Evolutionary conservation across 2,329 filamentous ascomycete genomes (phyloP), one percentile per base, ranked within the genome.

Genomic region (Endothia cerciana): DNA sequence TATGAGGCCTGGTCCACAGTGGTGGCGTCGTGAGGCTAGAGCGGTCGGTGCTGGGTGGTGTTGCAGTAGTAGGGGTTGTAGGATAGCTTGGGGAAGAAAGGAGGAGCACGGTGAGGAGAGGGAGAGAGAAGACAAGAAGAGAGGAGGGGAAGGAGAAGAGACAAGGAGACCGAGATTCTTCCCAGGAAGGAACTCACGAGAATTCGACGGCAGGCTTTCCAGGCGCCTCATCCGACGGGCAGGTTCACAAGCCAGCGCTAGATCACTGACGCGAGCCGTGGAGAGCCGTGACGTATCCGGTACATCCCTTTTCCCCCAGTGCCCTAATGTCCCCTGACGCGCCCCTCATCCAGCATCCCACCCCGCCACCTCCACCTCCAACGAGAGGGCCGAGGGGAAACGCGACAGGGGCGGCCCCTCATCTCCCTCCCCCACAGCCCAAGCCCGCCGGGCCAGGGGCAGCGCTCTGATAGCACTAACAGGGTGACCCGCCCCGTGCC

Each of bases 161-260:
- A 53, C 51, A 45, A 68, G 57, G 36, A 19, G 22, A 60, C 43
- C 49, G 22, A 45, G 45, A 45, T 63, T 43, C 45, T 63, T 59
- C 60, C 64, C 58, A 64, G 61, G 61, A 62, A 68, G 66, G 66
- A 65, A 66, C 64, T 68, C 66, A 68, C 66, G 66, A 68, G 62
- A 68, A 61, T 66, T 59, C 41, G 56, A 66, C 64, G 64, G 66
- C 63, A 57, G 60, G 22, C 60, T 22, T 17, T 15, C 40, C 11
- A 30, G 19, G 60, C 40, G 4, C 41, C 19, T 38, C 22, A 28
- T 59, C 40, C 57, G 61, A 57, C 57, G 36, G 57, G 41, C 56
- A n/a, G 5, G 38, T 49, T 41, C 53, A 13, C 15, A 28, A 59
- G 47, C 55, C 62, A 25, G 25, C 22, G 22, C 38, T 65, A 45